Evolutionary conservation across 305 asterid genomes (phyloP).

Genomic region (Solanum hybrid): DNA sequence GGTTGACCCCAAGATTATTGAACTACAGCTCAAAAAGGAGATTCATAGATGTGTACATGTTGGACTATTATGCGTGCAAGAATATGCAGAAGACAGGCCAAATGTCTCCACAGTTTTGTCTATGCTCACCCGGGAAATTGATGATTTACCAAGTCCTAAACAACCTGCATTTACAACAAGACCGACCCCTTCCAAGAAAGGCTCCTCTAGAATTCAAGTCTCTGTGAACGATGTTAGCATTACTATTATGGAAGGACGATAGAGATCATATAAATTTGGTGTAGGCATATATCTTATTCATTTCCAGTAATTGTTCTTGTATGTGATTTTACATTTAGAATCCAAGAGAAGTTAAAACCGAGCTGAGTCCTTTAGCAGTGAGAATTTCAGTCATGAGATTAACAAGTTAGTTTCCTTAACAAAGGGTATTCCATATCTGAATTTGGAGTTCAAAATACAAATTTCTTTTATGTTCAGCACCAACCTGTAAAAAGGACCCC

Average conservation of each 20-base stretch:
- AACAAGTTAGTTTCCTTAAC: neutral
- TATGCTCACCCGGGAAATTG: slow-evolving; percentile 18
- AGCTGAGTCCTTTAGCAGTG: neutral
- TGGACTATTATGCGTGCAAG: slow-evolving; percentile 20
- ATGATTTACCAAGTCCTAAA: slow-evolving; percentile 14
- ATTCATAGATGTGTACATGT: slow-evolving; percentile 14
- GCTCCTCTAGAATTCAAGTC: neutral
- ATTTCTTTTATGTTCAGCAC: neutral
- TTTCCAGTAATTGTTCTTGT: neutral
- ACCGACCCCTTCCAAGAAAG: neutral
- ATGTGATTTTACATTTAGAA: neutral
- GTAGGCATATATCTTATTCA: neutral
- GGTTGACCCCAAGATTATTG: neutral
- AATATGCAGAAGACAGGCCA: slow-evolving; percentile 16
- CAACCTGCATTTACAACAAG: slow-evolving; percentile 9
- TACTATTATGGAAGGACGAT: neutral
- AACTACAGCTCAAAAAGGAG: neutral
- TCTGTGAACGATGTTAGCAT: neutral
- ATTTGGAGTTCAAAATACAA: neutral
- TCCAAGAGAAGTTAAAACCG: neutral
- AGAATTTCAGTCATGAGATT: neutral
- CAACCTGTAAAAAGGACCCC: neutral
- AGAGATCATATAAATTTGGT: neutral
- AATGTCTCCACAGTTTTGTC: slow-evolving; percentile 12
- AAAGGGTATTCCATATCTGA: neutral